A percentile compares a stretch with the other conserved stretches of the same genome.
phyloP scores from a whole-genome alignment of 768 basidiomycete species.

The Boletus patriciae region DNA sequence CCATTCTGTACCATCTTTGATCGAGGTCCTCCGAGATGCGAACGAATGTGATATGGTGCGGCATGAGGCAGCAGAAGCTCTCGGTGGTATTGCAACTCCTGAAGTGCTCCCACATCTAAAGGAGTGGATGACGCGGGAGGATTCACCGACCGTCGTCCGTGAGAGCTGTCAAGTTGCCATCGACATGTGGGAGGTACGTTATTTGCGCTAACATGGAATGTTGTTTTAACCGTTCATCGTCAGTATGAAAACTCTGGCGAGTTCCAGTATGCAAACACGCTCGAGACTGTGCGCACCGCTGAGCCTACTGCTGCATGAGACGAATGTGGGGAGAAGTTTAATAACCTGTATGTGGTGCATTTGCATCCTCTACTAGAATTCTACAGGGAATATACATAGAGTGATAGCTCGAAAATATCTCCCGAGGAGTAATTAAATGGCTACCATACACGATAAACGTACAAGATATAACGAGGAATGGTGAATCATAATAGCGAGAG shows the following conservation, averaged over 20 bases:
- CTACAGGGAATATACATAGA: not conserved
- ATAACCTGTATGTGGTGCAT: not conserved
- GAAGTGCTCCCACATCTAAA: slow-evolving; percentile 85
- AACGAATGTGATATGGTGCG: slow-evolving; percentile 94
- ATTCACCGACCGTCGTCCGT: slow-evolving; percentile 85
- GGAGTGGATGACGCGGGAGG: slow-evolving; percentile 77
- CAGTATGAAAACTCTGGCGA: slow-evolving; percentile 81
- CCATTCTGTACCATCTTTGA: slow-evolving; percentile 82
- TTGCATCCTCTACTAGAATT: not conserved
- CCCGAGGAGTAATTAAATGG: not conserved
- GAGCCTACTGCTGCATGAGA: slow-evolving; percentile 19
- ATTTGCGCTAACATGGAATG: not conserved
- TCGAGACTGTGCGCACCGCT: slow-evolving; percentile 26
- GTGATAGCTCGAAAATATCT: not conserved
- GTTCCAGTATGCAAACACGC: slow-evolving; percentile 73
- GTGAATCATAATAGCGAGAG: not conserved
- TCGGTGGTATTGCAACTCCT: slow-evolving; percentile 95
- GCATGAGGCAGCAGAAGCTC: slow-evolving; percentile 97
- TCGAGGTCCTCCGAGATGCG: slow-evolving; percentile 70
- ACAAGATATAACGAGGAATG: not conserved
- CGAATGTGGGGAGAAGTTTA: not conserved
- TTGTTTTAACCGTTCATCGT: not conserved
- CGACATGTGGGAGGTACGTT: slow-evolving; percentile 91
- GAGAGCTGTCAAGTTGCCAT: slow-evolving; percentile 97
- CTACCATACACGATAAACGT: not conserved